Conservation (phyloP, 208 protist genomes). For the Leishmania mexicana region DNA sequence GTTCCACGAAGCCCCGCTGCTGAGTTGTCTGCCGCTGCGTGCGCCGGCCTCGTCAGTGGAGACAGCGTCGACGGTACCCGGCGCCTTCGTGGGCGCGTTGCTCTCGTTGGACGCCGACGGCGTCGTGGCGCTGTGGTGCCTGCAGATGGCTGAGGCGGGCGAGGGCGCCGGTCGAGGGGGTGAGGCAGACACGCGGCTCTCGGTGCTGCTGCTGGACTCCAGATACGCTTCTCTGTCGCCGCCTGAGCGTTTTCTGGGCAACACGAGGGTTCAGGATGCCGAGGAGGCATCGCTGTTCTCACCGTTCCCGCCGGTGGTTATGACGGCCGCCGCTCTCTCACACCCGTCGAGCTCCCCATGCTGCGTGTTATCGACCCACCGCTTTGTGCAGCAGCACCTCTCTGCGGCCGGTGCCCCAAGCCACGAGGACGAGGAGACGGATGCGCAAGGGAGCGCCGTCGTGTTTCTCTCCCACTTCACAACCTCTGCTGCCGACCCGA, state of each 20-base stretch:
- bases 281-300: background rate
- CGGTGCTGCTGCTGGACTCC: conserved; percentile 21
- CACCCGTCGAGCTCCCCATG: background rate
- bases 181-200: background rate
- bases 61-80: background rate
- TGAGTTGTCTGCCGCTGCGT: conserved; percentile 31
- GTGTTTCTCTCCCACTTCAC: background rate
- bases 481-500: background rate
- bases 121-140: conserved; percentile 37
- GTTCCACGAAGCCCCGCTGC: conserved; percentile 26
- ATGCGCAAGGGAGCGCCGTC: background rate
- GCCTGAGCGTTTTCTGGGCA: background rate
- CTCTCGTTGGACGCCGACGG: conserved; percentile 40
- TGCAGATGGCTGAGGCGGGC: background rate
- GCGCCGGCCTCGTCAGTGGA: background rate
- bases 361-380: conserved; percentile 24
- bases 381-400: background rate
- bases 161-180: background rate
- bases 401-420: background rate
- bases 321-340: conserved; percentile 5
- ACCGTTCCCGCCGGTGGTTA: conserved; percentile 20
- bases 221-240: conserved; percentile 9
- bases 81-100: background rate
- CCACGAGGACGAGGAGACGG: background rate
- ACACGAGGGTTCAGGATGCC: background rate